Base-by-base conservation (phyloP, 805 yeast genomes). In the Priceomyces medius region DNA sequence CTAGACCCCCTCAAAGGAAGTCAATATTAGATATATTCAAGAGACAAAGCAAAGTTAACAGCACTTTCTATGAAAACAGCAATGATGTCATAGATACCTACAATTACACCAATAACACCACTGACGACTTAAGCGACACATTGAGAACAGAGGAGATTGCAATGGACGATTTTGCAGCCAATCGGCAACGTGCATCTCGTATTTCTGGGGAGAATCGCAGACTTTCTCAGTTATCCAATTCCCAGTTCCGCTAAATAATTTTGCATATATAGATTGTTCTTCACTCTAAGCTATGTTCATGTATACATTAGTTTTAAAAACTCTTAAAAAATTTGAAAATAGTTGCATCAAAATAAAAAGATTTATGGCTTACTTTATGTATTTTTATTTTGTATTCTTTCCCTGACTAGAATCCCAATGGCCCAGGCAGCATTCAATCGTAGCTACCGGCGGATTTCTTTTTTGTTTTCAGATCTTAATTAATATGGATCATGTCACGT, bases 131-230 rank as follows among this genome's bases (percentile, higher is more conserved):
- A 14, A 64, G 59, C 35, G 61, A 62, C 6, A 47, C 51, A 2
- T 51, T 71, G 7, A 63, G 60, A n/a, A 73, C 79, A 0, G 81
- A 76, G 48, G 81, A 76, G 45, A 76, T 77, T 41, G 73, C 74
- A 21, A 55, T 77, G 72, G 73, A 74, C 20, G 69, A 68, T 6
- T 58, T 71, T 37, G 50, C 48, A 19, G 43, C 56, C 9, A 62
- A 61, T 38, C 52, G 14, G 14, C 29, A 31, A 19, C 34, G 34
- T 19, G 34, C 34, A 14, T 31, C 34, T 8, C 34, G 34, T 12
- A 31, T 31, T 19, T 31, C 34, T 9, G 34, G 16, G 7, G 34
- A 31, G 21, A 31, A 31, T 31, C 34, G 16, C 10, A 17, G 34
- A 31, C 9, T 16, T 12, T 19, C 29, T 26, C 29, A 26, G n/a